Percentiles rank a stretch among this genome's conserved stretches.
These are phyloP conservation scores for Mortierella sp. DNA, from an alignment of 371 early-diverging fungal genomes.

Conservation along the genomic window DNA sequence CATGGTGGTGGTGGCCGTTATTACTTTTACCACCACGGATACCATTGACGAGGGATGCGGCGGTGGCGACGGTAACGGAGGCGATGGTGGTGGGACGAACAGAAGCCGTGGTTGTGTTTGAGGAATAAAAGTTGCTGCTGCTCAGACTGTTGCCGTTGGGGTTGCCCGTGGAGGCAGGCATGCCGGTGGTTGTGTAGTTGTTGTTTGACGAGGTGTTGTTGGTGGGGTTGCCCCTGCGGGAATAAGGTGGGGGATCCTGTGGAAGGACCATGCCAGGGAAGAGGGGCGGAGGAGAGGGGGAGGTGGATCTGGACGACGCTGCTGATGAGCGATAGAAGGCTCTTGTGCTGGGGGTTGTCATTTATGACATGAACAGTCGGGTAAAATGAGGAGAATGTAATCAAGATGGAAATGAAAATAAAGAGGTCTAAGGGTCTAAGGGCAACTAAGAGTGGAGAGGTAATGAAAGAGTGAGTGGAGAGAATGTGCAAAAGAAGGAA, in stretches of 20 bases:
- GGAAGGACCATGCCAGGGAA: conserved; percentile 57
- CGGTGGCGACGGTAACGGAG: conserved; percentile 41
- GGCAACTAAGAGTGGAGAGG: not conserved
- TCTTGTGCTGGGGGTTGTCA: conserved; percentile 43
- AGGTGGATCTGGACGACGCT: conserved; percentile 57
- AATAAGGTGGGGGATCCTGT: conserved; percentile 56
- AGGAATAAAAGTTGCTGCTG: conserved; percentile 54
- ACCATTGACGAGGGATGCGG: conserved; percentile 45
- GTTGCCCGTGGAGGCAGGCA: not conserved
- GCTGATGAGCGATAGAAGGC: conserved; percentile 56
- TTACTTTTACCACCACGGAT: conserved; percentile 15
- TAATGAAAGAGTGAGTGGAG: not conserved
- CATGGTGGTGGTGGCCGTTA: not conserved
- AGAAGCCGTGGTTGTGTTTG: conserved; percentile 28
- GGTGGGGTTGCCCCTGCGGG: conserved; percentile 43
- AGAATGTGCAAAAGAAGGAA: not conserved
- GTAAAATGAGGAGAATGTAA: not conserved
- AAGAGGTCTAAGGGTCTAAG: too few relatives aligned
- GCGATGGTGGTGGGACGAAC: conserved; percentile 44
- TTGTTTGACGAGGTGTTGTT: not conserved
- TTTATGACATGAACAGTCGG: conserved; percentile 52
- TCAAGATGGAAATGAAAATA: not conserved
- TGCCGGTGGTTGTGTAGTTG: conserved; percentile 13
- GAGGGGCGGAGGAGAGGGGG: conserved; percentile 53
- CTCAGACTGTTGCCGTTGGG: conserved; percentile 47